Percentiles rank a stretch among this genome's conserved stretches.
These are phyloP conservation scores for Chalciporus sphaerocephalus DNA, from an alignment of 768 basidiomycete species.

Conservation along the genomic window DNA sequence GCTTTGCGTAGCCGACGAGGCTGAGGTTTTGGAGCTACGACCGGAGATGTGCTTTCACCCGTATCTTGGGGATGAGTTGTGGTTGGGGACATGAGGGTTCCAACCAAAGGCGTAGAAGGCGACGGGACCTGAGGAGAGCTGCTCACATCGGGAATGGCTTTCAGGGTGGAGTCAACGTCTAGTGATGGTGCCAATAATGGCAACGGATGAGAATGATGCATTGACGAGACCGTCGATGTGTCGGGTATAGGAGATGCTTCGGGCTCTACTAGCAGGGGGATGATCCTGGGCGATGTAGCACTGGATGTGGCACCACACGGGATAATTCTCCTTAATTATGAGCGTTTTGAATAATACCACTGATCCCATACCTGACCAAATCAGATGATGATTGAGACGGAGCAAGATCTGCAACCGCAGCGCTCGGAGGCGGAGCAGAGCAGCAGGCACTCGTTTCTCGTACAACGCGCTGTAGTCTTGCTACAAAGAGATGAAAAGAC, in stretches of 20 bases:
- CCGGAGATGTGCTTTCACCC: neutral
- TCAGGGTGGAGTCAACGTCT: no score
- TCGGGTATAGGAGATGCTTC: neutral
- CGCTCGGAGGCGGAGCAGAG: neutral
- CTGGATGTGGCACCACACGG: conserved; percentile 1
- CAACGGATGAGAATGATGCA: neutral
- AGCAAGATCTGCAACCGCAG: neutral
- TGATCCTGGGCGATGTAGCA: neutral
- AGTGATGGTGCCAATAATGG: neutral
- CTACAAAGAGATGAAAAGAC: conserved; percentile 8
- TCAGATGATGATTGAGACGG: neutral
- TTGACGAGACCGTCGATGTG: neutral
- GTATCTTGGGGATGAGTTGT: neutral
- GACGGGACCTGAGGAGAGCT: conserved; percentile 1
- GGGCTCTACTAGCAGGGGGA: neutral
- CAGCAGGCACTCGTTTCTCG: conserved; percentile 4
- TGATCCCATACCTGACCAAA: conserved; percentile 8
- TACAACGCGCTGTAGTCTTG: conserved; percentile 18
- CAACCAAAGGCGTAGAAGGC: neutral
- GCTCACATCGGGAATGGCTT: neutral
- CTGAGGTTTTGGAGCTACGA: conserved; percentile 18
- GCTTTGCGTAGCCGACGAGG: conserved; percentile 24
- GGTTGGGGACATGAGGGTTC: neutral
- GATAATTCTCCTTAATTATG: conserved; percentile 4
- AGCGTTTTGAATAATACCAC: neutral